Conservation (phyloP, 2,329 filamentous ascomycete genomes). For the Fusarium transvaalense region DNA sequence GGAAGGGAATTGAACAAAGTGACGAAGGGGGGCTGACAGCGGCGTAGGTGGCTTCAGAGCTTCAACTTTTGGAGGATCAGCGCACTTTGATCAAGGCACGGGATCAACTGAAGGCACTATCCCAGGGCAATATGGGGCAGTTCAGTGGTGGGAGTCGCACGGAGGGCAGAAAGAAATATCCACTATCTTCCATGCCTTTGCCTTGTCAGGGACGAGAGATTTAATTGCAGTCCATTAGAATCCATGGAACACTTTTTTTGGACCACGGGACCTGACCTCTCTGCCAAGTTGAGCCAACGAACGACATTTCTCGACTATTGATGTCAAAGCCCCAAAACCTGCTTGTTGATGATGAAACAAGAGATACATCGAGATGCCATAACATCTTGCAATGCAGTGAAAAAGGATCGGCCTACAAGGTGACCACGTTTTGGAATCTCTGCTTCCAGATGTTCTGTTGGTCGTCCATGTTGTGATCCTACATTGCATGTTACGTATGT, state of each 20-base stretch:
- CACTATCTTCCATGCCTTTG: slow-evolving; percentile 10
- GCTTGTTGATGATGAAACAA: slow-evolving; percentile 22
- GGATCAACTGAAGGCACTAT: slow-evolving; percentile 40
- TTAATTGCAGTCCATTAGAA: slow-evolving; percentile 32
- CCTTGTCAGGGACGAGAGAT: slow-evolving; percentile 37
- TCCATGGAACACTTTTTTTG: not conserved
- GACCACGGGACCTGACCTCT: slow-evolving; percentile 31
- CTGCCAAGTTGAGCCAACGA: slow-evolving; percentile 21
- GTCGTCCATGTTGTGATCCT: slow-evolving; percentile 25
- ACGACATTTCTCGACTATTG: slow-evolving; percentile 17
- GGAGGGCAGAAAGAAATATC: slow-evolving; percentile 17
- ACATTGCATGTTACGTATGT: slow-evolving; percentile 18
- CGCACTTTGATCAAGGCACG: slow-evolving; percentile 44
- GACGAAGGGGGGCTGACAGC: slow-evolving; percentile 30
- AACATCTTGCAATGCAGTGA: slow-evolving; percentile 3
- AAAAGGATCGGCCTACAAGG: slow-evolving; percentile 7
- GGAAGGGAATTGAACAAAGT: slow-evolving; percentile 18
- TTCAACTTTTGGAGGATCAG: slow-evolving; percentile 38
- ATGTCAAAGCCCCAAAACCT: slow-evolving; percentile 29
- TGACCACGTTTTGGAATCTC: slow-evolving; percentile 24
- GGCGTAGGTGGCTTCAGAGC: slow-evolving; percentile 40
- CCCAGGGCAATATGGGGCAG: slow-evolving; percentile 39
- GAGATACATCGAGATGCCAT: slow-evolving; percentile 24
- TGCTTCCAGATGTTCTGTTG: slow-evolving; percentile 17
- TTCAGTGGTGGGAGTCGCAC: slow-evolving; percentile 14